A percentile compares a stretch with the other conserved stretches of the same genome.
Evolutionary conservation across 805 yeast genomes (phyloP).

Genomic region (Yarrowia deformans): DNA sequence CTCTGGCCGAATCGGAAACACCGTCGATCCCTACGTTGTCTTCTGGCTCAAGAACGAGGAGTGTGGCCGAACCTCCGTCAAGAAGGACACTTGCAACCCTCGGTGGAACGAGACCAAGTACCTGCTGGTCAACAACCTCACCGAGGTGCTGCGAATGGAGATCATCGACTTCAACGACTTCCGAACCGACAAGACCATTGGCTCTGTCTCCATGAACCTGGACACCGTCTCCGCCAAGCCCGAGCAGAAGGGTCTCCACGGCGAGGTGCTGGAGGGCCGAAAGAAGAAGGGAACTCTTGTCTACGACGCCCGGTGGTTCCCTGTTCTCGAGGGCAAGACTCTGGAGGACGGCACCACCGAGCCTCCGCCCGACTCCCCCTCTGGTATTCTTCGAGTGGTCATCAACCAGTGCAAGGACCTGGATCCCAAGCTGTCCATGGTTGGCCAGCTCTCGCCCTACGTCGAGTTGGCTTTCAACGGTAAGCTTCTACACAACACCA

Average conservation of each 20-base stretch:
- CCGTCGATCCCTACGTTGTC: slow-evolving; percentile 88
- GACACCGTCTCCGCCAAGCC: slow-evolving; percentile 64
- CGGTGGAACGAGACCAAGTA: slow-evolving; percentile 82
- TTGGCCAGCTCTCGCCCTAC: slow-evolving; percentile 65
- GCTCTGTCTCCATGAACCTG: slow-evolving; percentile 75
- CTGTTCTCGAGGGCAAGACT: slow-evolving; percentile 61
- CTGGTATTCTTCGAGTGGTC: slow-evolving; percentile 84
- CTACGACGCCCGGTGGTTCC: slow-evolving; percentile 77
- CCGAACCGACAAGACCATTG: slow-evolving; percentile 79
- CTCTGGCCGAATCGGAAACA: slow-evolving; percentile 71
- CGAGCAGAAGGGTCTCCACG: slow-evolving; percentile 56
- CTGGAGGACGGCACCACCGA: slow-evolving; percentile 81
- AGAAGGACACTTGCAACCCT: slow-evolving; percentile 72
- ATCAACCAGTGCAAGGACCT: slow-evolving; percentile 67
- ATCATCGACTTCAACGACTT: slow-evolving; percentile 79
- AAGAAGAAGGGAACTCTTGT: slow-evolving; percentile 78
- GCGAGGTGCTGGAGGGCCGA: slow-evolving; percentile 77
- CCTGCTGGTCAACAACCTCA: slow-evolving; percentile 72
- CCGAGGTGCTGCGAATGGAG: slow-evolving; percentile 81
- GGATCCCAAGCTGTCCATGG: slow-evolving; percentile 52
- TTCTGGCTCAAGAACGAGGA: slow-evolving; percentile 64
- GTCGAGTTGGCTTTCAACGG: slow-evolving; percentile 76
- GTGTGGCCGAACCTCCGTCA: slow-evolving; percentile 72
- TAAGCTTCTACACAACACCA: slow-evolving; percentile 64
- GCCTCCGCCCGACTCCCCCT: slow-evolving; percentile 90